Evolutionary conservation across 495 filamentous ascomycete species (phyloP), one percentile per base, ranked within the genome.

Genomic region (Aspergillus funiculosus): DNA sequence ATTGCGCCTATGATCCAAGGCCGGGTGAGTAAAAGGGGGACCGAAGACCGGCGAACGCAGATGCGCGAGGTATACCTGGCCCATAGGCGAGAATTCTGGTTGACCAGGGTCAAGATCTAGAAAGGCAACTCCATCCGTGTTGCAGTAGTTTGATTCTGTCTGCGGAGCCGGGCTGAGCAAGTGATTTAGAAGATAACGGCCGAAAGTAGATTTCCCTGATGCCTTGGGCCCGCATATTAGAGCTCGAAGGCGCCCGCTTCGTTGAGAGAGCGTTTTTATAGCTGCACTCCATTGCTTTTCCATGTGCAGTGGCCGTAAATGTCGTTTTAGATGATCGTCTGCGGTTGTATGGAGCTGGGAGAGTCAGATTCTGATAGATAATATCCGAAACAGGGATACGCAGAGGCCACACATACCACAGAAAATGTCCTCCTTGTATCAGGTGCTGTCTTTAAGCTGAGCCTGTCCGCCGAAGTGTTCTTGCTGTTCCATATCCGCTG

Each of bases 161-260:
- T 69, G 60, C 4, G 65, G 64, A 4, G 61, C 53, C 21, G 59
- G 66, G 15, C 80, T 83, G 18, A 91, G 66, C n/a, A 90, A 68
- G 48, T 79, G 76, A 61, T 94, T 95, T 9, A 75, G 61, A 14
- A 94, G 68, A n/a, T 87, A 67, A 37, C 81, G 84, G 31, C 80
- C 78, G 52, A 94, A 89, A 0, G 86, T 91, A 2, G 89, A 94
- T 60, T 94, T 94, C 11, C 89, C 89, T 10, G 87, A 85, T 1
- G 78, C 82, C 47, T 94, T 91, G 1, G 87, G 83, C 1, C 89
- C 89, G 39, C 82, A 87, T 3, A 91, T 60, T 45, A 91, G 69
- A 3, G 80, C 63, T 25, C 60, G 62, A 1, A 74, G 64, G 34
- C 48, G 55, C 1, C 63, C 64, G 22, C 63, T 59, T 27, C 62